Conservation (phyloP, 148 eudicot species). For the Talinum fruticosum region DNA sequence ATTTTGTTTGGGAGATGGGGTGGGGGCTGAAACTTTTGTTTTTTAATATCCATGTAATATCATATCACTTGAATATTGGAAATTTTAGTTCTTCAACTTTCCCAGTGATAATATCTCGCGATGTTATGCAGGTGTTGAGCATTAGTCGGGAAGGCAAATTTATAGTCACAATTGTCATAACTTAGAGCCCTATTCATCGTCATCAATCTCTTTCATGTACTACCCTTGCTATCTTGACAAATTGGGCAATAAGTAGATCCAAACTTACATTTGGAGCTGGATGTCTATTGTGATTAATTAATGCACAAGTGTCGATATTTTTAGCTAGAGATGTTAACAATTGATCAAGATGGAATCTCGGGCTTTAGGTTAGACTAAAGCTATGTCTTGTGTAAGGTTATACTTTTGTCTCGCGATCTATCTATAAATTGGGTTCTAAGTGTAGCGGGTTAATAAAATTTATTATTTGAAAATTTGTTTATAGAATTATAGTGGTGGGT, state of each 20-base stretch:
- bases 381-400: not conserved
- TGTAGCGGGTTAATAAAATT: too few species aligned
- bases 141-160: constrained; percentile 86
- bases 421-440: too few species aligned
- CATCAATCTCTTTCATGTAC: too few species aligned
- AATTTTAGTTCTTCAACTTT: not conserved
- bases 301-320: not conserved
- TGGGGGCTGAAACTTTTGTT: not conserved
- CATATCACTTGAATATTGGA: not conserved
- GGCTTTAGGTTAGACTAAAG: not conserved
- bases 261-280: not conserved
- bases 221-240: not conserved
- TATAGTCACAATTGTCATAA: constrained; percentile 94
- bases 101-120: not conserved
- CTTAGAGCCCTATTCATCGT: constrained; percentile 76
- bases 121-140: constrained; percentile 52
- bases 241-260: too few species aligned
- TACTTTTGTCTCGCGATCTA: not conserved
- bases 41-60: not conserved
- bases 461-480: too few species aligned
- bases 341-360: not conserved
- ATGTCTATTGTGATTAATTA: not conserved
- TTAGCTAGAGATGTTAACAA: not conserved
- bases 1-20: not conserved
- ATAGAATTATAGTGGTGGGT: too few species aligned